phyloP scores from a whole-genome alignment of 225 moss, liverwort and hornwort species.

The Pseudoscleropodium purum region DNA sequence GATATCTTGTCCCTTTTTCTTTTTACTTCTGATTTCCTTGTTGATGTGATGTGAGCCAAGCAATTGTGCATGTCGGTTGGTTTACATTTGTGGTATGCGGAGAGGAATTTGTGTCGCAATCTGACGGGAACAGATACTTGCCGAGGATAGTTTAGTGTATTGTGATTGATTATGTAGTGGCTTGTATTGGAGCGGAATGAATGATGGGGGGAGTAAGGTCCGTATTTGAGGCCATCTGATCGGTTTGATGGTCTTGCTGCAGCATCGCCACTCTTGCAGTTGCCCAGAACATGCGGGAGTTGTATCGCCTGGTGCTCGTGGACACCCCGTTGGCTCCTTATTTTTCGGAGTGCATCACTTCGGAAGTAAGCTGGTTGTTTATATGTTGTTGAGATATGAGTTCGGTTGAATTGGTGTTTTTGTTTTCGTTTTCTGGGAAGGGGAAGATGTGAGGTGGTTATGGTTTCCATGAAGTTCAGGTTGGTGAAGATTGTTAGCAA shows the following conservation, averaged over 20 bases:
- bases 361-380: conserved; percentile 53
- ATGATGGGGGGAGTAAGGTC: background rate
- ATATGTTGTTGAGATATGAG: background rate
- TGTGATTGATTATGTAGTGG: background rate
- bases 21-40: background rate
- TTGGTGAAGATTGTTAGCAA: background rate
- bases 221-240: background rate
- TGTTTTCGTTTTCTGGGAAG: background rate
- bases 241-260: conserved; percentile 5
- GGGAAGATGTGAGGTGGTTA: background rate
- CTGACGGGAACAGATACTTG: background rate
- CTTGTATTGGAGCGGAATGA: background rate
- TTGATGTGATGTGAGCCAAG: background rate
- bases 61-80: background rate
- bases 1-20: background rate
- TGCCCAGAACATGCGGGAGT: conserved; percentile 93
- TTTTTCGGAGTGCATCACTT: conserved; percentile 96
- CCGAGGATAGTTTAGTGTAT: background rate
- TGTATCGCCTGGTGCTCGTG: conserved; percentile 93
- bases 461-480: background rate
- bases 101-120: background rate
- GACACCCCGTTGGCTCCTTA: conserved; percentile 96
- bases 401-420: background rate
- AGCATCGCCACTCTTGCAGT: conserved; percentile 96
- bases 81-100: background rate